Percentiles rank a stretch among this genome's conserved stretches.
phyloP scores from a whole-genome alignment of 1,284 basidiomycete genomes.

The Fomes fomentarius region DNA sequence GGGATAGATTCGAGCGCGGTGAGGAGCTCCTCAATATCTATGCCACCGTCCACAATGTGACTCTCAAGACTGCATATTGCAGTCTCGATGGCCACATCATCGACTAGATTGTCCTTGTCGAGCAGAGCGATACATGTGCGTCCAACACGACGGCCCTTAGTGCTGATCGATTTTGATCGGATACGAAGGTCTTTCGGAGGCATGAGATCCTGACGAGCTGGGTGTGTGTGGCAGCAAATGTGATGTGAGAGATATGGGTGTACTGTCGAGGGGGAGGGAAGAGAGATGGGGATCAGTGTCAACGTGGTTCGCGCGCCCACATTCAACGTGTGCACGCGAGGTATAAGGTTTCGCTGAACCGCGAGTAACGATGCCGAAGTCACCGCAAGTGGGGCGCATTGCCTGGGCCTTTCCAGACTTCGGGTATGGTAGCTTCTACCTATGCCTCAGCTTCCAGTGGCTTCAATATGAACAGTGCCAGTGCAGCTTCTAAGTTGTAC shows the following conservation, averaged over 20 bases:
- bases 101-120: constrained; percentile 5
- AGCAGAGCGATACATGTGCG: neutral
- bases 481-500: no score
- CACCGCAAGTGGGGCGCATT: no score
- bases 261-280: neutral
- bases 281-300: no score
- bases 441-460: no score
- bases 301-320: no score
- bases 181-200: neutral
- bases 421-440: no score
- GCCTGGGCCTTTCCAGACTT: no score
- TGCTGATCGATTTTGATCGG: neutral
- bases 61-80: constrained; percentile 17
- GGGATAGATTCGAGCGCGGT: neutral
- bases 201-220: no score
- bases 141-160: neutral
- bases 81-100: constrained; percentile 17
- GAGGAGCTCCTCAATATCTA: neutral
- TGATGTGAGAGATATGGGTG: neutral
- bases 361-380: no score
- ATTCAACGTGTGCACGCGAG: no score
- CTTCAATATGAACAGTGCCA: no score
- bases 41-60: constrained; percentile 4
- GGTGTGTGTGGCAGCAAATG: neutral
- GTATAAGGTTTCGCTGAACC: no score